These are phyloP conservation scores for Fusarium verticillioides DNA, from an alignment of 2,329 filamentous ascomycete genomes.

Conservation along the genomic window DNA sequence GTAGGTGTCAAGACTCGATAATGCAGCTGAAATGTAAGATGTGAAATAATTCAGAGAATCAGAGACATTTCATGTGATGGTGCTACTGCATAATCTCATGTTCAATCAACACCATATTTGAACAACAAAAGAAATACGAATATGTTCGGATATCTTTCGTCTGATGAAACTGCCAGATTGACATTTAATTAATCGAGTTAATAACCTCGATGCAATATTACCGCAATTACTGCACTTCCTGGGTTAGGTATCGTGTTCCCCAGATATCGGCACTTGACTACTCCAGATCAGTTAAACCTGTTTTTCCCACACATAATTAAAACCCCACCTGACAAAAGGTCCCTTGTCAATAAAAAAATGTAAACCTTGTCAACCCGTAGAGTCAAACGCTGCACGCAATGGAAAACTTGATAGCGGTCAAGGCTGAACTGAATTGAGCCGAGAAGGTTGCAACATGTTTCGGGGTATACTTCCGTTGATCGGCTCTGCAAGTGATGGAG, in stretches of 20 bases:
- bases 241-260: slow-evolving; percentile 15
- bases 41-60: not conserved
- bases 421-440: not conserved
- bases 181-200: not conserved
- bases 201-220: not conserved
- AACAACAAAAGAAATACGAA: not conserved
- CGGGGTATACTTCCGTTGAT: slow-evolving; percentile 13
- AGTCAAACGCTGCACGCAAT: not conserved
- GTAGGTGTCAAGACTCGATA: slow-evolving; percentile 22
- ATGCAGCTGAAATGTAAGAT: slow-evolving; percentile 18
- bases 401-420: slow-evolving; percentile 15
- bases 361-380: not conserved
- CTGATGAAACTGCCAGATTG: not conserved
- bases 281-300: slow-evolving; percentile 19
- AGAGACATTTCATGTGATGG: not conserved
- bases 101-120: not conserved
- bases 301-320: not conserved
- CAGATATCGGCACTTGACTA: slow-evolving; percentile 23
- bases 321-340: slow-evolving; percentile 22
- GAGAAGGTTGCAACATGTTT: slow-evolving; percentile 14
- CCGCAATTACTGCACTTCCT: not conserved
- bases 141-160: not conserved
- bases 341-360: not conserved
- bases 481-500: slow-evolving; percentile 16
- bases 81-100: not conserved